A percentile compares a stretch with the other conserved stretches of the same genome.
Conservation (phyloP, 1,284 basidiomycete genomes). For the Boletellus dicymbophilus region DNA sequence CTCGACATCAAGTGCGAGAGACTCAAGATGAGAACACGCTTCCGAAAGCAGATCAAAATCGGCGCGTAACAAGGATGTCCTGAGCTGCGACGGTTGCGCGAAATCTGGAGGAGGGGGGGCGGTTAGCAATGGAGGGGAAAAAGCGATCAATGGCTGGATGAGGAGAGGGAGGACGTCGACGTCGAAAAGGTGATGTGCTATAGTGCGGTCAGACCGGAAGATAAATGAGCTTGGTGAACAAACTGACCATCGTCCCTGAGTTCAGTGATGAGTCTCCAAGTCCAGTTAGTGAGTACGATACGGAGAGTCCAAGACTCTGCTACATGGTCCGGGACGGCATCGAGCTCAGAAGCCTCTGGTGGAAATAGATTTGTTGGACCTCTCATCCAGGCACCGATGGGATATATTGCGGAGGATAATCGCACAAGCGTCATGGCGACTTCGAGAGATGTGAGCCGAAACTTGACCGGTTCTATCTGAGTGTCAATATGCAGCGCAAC, state of each 20-base stretch:
- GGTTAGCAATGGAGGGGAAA: constrained; percentile 51
- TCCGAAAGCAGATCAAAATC: constrained; percentile 77
- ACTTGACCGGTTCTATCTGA: constrained; percentile 66
- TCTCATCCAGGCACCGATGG: constrained; percentile 61
- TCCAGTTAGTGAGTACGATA: constrained; percentile 68
- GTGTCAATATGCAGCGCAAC: constrained; percentile 1
- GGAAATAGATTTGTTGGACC: constrained; percentile 27
- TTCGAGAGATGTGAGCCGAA: constrained; percentile 64
- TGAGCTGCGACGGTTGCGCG: constrained; percentile 43
- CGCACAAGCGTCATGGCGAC: constrained; percentile 68
- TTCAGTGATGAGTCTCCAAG: constrained; percentile 71
- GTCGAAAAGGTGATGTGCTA: constrained; percentile 59
- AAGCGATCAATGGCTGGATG: constrained; percentile 55
- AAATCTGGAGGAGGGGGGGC: constrained; percentile 42
- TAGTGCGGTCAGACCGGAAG: constrained; percentile 12
- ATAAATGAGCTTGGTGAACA: neutral
- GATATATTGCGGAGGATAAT: constrained; percentile 69
- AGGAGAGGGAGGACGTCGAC: constrained; percentile 65
- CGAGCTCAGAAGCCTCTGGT: constrained; percentile 16
- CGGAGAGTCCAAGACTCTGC: constrained; percentile 68
- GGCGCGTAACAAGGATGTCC: constrained; percentile 55
- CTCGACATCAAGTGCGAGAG: constrained; percentile 73
- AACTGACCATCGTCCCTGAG: constrained; percentile 60
- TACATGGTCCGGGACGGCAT: constrained; percentile 28
- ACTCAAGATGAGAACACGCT: constrained; percentile 73